phyloP scores from a whole-genome alignment of 2,329 filamentous ascomycete species.

The Verticillium longisporum region DNA sequence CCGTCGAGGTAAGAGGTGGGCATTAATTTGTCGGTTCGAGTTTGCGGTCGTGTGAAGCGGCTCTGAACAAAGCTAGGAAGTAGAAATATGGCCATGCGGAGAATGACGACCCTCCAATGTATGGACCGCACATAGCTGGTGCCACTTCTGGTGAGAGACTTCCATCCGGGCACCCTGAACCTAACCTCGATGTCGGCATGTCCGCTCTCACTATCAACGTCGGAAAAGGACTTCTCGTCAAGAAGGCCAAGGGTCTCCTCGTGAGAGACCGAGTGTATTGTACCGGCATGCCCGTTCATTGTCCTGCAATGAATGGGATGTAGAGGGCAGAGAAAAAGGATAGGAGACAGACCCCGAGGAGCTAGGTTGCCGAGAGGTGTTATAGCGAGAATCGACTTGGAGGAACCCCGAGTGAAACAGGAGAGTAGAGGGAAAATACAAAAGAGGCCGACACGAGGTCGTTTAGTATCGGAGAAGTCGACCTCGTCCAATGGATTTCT shows the following conservation, averaged over 20 bases:
- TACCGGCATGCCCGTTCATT: conserved; percentile 33
- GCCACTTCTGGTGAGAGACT: conserved; percentile 19
- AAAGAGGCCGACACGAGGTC: conserved; percentile 1
- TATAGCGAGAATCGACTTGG: background rate
- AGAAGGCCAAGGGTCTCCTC: conserved; percentile 39
- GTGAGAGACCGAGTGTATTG: conserved; percentile 24
- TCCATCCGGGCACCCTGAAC: conserved; percentile 23
- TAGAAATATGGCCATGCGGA: conserved; percentile 36
- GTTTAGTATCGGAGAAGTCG: background rate
- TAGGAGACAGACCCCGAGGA: conserved; percentile 2
- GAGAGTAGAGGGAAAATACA: conserved; percentile 5
- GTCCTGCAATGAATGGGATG: conserved; percentile 18
- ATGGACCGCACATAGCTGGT: conserved; percentile 21
- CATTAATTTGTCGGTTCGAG: conserved; percentile 31
- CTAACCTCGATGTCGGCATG: conserved; percentile 29
- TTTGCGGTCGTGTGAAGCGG: conserved; percentile 31
- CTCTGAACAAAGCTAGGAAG: conserved; percentile 47
- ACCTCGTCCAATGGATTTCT: background rate
- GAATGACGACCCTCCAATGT: conserved; percentile 27
- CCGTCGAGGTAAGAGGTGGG: conserved; percentile 53
- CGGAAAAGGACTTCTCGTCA: conserved; percentile 35
- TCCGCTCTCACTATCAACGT: conserved; percentile 34
- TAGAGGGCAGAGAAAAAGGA: background rate
- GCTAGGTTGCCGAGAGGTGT: conserved; percentile 1
- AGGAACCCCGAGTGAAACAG: conserved; percentile 6